Conservation (phyloP, 441 rosid species). For the Erodium texanum region DNA sequence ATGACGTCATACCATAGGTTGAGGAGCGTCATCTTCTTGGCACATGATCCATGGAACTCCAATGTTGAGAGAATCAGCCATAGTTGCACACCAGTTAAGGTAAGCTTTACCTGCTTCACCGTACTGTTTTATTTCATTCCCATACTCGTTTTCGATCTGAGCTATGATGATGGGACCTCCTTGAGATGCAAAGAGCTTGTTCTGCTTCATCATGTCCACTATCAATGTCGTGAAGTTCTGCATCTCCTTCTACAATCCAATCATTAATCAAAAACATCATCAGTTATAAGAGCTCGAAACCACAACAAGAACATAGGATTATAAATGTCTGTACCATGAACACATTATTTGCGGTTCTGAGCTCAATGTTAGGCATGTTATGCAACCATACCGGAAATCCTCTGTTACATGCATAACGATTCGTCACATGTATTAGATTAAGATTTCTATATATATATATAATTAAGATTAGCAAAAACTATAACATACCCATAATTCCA, state of each 20-base stretch:
- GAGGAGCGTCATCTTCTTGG: conserved; percentile 36
- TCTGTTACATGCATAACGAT: conserved; percentile 10
- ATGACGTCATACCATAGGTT: conserved; percentile 12
- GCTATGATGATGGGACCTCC: conserved; percentile 42
- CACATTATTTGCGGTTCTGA: conserved; percentile 33
- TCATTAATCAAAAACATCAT: too few species aligned
- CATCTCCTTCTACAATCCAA: conserved; percentile 30
- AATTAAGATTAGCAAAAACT: background rate
- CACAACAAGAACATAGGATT: background rate
- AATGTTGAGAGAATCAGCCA: conserved; percentile 36
- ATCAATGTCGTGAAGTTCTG: conserved; percentile 38
- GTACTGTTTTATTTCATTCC: conserved; percentile 31
- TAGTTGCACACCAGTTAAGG: conserved; percentile 37
- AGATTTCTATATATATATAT: too few species aligned
- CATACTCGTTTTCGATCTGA: conserved; percentile 45
- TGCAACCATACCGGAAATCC: conserved; percentile 54
- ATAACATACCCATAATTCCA: conserved; percentile 46
- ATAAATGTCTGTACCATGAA: conserved; percentile 32
- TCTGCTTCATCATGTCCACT: conserved; percentile 32
- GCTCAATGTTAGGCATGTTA: conserved; percentile 29
- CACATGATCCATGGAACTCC: conserved; percentile 54
- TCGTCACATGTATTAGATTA: background rate
- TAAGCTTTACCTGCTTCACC: conserved; percentile 32
- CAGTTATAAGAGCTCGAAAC: too few species aligned
- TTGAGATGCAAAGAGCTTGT: conserved; percentile 38